phyloP scores from a whole-genome alignment of 208 protist species.

The Naegleria fowleri region DNA sequence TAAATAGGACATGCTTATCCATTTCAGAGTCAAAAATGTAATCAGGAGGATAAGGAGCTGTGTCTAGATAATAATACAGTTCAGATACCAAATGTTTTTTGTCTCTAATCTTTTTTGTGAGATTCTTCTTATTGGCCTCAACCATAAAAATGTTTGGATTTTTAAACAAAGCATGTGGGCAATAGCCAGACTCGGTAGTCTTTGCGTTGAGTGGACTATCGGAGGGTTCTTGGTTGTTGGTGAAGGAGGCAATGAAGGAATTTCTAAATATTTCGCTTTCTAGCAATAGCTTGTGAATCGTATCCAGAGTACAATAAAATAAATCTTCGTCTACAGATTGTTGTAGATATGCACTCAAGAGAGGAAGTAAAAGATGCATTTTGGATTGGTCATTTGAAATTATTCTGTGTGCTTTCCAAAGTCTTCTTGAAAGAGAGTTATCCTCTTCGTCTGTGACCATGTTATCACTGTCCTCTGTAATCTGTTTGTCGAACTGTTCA shows the following conservation, averaged over 20 bases:
- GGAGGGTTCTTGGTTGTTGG: not conserved
- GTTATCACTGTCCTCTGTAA: not conserved
- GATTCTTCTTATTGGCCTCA: not conserved
- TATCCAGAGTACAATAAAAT: not conserved
- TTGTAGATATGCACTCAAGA: not conserved
- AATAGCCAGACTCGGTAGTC: not conserved
- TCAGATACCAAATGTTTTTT: not conserved
- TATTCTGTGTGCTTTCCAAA: not conserved
- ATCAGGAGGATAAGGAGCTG: not conserved
- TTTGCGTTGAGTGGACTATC: not conserved
- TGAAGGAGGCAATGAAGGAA: not conserved
- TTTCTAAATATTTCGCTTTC: slow-evolving; percentile 7
- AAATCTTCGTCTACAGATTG: not conserved
- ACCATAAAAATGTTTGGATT: not conserved
- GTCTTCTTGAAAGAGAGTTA: not conserved
- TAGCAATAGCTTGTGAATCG: not conserved
- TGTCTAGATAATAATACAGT: not conserved
- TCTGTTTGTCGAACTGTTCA: too few relatives aligned
- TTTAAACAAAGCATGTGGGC: not conserved
- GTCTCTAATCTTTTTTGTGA: not conserved
- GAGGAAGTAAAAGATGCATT: not conserved
- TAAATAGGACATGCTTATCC: not conserved
- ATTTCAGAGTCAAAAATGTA: not conserved
- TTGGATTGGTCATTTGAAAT: slow-evolving; percentile 2
- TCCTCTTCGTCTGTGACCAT: not conserved